Conservation (phyloP, 192 early-diverging fungal species). For the Rhizophagus prolifer region DNA sequence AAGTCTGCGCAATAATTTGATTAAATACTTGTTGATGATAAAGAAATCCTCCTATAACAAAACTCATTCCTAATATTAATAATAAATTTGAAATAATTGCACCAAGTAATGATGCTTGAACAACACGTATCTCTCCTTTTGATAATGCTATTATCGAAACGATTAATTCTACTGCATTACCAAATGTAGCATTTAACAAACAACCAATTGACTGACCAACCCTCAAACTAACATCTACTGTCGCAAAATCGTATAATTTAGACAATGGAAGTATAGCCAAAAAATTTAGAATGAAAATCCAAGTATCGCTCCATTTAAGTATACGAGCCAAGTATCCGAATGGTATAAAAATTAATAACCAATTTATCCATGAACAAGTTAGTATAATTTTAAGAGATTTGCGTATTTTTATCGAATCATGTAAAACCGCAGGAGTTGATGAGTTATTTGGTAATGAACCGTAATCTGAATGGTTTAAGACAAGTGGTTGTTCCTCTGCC, state of each 20-base stretch:
- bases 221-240: background rate
- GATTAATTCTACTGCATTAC: constrained; percentile 88
- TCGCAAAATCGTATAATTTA: constrained; percentile 43
- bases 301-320: constrained; percentile 61
- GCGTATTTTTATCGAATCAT: no score
- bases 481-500: no score
- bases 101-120: constrained; percentile 48
- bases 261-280: constrained; percentile 90
- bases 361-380: constrained; percentile 60
- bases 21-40: constrained; percentile 61
- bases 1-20: constrained; percentile 67
- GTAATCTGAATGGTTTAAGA: no score
- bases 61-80: no score
- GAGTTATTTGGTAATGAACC: no score
- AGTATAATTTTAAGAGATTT: background rate
- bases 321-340: constrained; percentile 68
- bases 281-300: constrained; percentile 84
- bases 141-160: constrained; percentile 80
- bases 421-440: no score
- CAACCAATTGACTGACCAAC: constrained; percentile 68
- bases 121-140: constrained; percentile 75
- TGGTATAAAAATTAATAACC: constrained; percentile 74
- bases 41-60: no score
- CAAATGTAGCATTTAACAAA: constrained; percentile 73
- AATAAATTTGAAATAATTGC: no score